phyloP scores from a whole-genome alignment of 2,329 filamentous ascomycete species.

The Clarireedia monteithiana region DNA sequence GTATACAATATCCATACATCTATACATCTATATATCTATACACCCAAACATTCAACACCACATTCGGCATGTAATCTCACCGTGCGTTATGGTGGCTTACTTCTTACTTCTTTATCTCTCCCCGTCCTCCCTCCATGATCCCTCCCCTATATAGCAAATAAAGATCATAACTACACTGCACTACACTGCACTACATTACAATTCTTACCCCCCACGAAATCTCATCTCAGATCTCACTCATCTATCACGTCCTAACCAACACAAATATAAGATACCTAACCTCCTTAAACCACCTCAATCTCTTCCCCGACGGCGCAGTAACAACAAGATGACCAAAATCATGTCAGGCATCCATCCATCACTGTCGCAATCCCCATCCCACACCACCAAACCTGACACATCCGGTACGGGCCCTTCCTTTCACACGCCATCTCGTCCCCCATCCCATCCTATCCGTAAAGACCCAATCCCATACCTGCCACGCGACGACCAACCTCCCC shows the following conservation, averaged over 20 bases:
- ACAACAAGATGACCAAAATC: not conserved
- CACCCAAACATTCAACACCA: not conserved
- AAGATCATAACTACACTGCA: not conserved
- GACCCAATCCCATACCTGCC: not conserved
- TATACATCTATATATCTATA: too few species aligned
- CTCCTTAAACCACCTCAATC: not conserved
- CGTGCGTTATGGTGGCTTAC: not conserved
- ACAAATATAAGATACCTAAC: not conserved
- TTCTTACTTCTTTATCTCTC: not conserved
- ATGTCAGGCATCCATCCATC: not conserved
- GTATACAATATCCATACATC: too few species aligned
- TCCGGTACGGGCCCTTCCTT: too few species aligned
- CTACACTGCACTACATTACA: too few species aligned
- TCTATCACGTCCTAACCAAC: not conserved
- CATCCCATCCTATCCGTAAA: not conserved
- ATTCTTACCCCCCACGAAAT: not conserved
- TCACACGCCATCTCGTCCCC: not conserved
- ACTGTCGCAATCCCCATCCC: not conserved
- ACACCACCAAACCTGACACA: not conserved
- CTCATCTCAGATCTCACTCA: constrained; percentile 3
- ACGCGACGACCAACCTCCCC: too few species aligned
- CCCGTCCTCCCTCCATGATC: too few species aligned
- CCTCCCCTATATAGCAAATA: not conserved
- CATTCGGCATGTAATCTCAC: not conserved
- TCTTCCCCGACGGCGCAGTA: not conserved